Conservation (phyloP, 2,329 filamentous ascomycete species). For the Byssothecium circinans region DNA sequence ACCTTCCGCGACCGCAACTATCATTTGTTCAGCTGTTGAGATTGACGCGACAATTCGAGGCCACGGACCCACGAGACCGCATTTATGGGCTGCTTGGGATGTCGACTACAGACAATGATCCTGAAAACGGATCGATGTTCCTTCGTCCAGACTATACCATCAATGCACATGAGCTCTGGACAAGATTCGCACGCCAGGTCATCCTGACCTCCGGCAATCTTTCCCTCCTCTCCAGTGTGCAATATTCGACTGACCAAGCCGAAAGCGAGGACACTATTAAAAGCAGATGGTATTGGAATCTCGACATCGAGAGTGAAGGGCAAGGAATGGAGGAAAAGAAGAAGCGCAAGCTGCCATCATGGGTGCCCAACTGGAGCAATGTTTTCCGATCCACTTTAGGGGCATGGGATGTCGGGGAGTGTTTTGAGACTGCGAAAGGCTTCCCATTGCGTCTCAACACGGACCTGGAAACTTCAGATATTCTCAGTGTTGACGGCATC, state of each 20-base stretch:
- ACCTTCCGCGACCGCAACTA: conserved; percentile 4
- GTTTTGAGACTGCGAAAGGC: conserved; percentile 5
- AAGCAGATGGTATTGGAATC: background rate
- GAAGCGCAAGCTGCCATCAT: background rate
- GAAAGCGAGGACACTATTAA: conserved; percentile 4
- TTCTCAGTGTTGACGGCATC: conserved; percentile 7
- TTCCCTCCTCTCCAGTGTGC: conserved; percentile 12
- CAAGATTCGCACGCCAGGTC: background rate
- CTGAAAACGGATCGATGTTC: background rate
- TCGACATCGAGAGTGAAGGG: background rate
- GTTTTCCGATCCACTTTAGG: conserved; percentile 9
- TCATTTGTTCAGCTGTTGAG: conserved; percentile 10
- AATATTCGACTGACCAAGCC: conserved; percentile 6
- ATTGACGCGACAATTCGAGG: conserved; percentile 14
- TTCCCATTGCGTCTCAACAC: conserved; percentile 4
- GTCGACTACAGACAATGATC: background rate
- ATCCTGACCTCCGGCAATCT: background rate
- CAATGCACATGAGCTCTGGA: background rate
- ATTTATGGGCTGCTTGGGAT: conserved; percentile 13
- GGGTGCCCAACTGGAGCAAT: conserved; percentile 4
- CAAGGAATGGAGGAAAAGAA: background rate
- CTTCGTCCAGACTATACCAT: conserved; percentile 12
- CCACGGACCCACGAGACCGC: conserved; percentile 13
- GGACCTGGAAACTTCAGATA: background rate
- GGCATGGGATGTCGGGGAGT: conserved; percentile 8